phyloP scores from a whole-genome alignment of 257 asterid species.

The Eucommia ulmoides region DNA sequence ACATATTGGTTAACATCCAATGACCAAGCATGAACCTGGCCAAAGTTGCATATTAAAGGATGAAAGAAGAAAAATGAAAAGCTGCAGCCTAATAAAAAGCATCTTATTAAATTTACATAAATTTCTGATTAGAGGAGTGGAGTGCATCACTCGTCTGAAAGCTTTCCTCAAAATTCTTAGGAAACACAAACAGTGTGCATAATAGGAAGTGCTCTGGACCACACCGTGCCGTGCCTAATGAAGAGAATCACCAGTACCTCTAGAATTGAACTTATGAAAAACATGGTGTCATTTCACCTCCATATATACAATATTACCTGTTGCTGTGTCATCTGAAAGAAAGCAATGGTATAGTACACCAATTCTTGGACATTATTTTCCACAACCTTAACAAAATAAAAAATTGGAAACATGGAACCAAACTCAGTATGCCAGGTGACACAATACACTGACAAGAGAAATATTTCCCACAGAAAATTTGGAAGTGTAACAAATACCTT shows the following conservation, averaged over 20 bases:
- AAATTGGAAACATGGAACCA: conserved; percentile 3
- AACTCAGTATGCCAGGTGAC: neutral
- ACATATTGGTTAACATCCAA: conserved; percentile 91
- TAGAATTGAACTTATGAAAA: too few relatives aligned
- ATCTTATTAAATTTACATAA: too few relatives aligned
- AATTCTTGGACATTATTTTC: conserved; percentile 66
- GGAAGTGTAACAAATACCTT: conserved; percentile 40
- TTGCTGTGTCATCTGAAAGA: conserved; percentile 88
- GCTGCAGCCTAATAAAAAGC: too few relatives aligned
- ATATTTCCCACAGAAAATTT: neutral
- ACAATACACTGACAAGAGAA: neutral
- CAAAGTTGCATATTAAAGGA: conserved; percentile 3
- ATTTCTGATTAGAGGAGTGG: too few relatives aligned
- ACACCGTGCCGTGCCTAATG: too few relatives aligned
- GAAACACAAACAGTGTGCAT: too few relatives aligned
- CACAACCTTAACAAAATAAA: conserved; percentile 43
- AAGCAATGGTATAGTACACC: conserved; percentile 72
- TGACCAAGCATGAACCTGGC: conserved; percentile 75
- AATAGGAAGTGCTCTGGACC: too few relatives aligned
- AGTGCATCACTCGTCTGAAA: too few relatives aligned
- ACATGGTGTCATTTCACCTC: too few relatives aligned
- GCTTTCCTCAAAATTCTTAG: too few relatives aligned
- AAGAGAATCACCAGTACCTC: too few relatives aligned
- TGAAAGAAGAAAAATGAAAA: neutral
- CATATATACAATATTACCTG: too few relatives aligned